Evolutionary conservation across 78 protist genomes (phyloP).

Genomic region (Anaeramoeba flamelloides): DNA sequence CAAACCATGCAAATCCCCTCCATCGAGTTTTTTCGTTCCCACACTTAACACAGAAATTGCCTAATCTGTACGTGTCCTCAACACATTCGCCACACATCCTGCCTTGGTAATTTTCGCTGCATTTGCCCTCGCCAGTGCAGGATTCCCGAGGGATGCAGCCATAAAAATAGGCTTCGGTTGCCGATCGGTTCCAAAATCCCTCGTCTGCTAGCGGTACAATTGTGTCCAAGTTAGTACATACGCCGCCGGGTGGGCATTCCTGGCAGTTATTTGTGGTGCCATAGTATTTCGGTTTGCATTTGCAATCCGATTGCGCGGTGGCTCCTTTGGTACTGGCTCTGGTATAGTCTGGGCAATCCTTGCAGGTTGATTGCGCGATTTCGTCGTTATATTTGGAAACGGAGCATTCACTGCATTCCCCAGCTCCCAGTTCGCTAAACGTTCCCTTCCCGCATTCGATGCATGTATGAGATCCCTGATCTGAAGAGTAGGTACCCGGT

Average conservation of each 20-base stretch:
- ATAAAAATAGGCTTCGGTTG: background rate
- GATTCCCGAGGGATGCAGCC: background rate
- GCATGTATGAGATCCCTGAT: background rate
- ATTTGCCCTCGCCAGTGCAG: background rate
- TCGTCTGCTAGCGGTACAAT: background rate
- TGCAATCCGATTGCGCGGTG: background rate
- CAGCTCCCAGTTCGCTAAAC: background rate
- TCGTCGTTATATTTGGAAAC: background rate
- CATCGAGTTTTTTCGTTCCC: background rate
- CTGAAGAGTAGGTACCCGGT: background rate
- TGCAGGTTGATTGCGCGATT: background rate
- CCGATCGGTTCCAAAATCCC: conserved; percentile 1
- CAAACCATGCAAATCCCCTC: background rate
- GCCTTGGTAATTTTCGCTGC: background rate
- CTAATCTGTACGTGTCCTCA: background rate
- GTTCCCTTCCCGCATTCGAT: background rate
- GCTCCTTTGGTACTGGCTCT: background rate
- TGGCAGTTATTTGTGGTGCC: background rate
- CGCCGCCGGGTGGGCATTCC: background rate
- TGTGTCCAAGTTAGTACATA: background rate
- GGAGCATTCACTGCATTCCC: background rate
- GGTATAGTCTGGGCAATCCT: background rate
- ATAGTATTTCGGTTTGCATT: background rate
- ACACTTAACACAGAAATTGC: background rate
- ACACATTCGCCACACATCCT: background rate